Evolutionary conservation across 805 yeast species (phyloP).

Genomic region (Wickerhamia fluorescens): DNA sequence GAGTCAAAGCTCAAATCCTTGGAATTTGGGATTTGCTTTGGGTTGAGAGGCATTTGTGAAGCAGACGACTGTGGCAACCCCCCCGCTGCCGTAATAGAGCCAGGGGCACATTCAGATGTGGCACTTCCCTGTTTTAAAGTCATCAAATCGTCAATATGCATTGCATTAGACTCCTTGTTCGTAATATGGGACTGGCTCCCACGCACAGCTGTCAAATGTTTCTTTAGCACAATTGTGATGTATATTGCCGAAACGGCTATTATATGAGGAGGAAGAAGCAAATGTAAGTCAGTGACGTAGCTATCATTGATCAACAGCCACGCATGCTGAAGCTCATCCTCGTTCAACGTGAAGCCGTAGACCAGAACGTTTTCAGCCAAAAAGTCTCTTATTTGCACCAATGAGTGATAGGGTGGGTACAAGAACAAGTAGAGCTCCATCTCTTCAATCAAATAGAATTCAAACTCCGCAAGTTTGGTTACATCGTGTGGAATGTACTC

Average conservation of each 20-base stretch:
- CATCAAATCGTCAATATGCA: conserved; percentile 35
- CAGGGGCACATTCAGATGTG: conserved; percentile 2
- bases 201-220: conserved; percentile 20
- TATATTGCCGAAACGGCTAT: conserved; percentile 79
- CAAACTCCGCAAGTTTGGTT: conserved; percentile 90
- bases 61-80: background rate
- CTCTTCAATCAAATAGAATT: conserved; percentile 88
- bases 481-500: conserved; percentile 89
- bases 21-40: too few species aligned
- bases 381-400: conserved; percentile 45
- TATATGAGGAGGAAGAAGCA: conserved; percentile 83
- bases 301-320: conserved; percentile 92
- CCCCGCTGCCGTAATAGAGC: background rate
- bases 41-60: too few species aligned
- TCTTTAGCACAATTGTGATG: conserved; percentile 58
- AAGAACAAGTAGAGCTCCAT: conserved; percentile 64
- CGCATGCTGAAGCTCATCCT: conserved; percentile 71
- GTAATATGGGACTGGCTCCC: conserved; percentile 8
- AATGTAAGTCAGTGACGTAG: conserved; percentile 78
- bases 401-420: conserved; percentile 68
- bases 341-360: conserved; percentile 33
- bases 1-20: too few species aligned
- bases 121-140: conserved; percentile 15
- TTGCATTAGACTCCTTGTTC: conserved; percentile 6
- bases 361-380: conserved; percentile 23